Base-by-base conservation (phyloP, 176 grass and related monocot species). In the Elaeis guineensis region DNA sequence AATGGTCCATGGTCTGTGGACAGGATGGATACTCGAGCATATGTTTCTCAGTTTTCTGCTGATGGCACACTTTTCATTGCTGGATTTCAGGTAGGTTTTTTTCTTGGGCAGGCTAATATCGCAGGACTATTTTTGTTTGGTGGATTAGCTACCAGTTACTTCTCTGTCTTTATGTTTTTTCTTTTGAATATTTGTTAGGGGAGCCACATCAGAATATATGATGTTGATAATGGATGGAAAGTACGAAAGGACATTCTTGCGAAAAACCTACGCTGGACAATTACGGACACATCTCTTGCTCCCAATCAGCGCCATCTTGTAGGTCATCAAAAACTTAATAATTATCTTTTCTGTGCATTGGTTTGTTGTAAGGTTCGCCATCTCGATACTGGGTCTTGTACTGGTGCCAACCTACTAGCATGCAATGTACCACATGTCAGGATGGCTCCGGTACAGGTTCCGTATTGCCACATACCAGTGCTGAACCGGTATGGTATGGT, bases 181-280 rank as follows among this genome's bases (percentile, higher is more conserved):
- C 6, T 2, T 12, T 12, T 14, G 35, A 44, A 44, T 44, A 44
- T 44, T 44, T 44, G 35, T 44, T 44, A 95, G 85, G 76, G 85
- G 77, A 73, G 85, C 55, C 82, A 78, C 69, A 89, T 95, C 63
- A 86, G 75, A 77, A 89, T 95, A 72, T 95, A 89, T 67, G 75
- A 89, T 69, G 85, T 83, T 15, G 59, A 95, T 69, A 76, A 82
- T 59, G 79, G 75, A 56, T 95, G 82, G 82, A 77, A 62, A 65
- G 61, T 80, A 19, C 76, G 70, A 61, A 95, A 78, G 69, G 76
- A 89, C 23, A 89, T 95, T 71, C 78, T 77, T 78, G 85, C 82
- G 63, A 83, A 79, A 74, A 81, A 70, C 66, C 69, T 95, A 66
- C 80, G 90, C 64, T 95, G 90, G 90, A 89, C 90, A 44, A 83